Percentiles rank a stretch among this genome's conserved stretches.
These are phyloP conservation scores for Venturia carpophila DNA, from an alignment of 2,329 filamentous ascomycete genomes.

Conservation along the genomic window DNA sequence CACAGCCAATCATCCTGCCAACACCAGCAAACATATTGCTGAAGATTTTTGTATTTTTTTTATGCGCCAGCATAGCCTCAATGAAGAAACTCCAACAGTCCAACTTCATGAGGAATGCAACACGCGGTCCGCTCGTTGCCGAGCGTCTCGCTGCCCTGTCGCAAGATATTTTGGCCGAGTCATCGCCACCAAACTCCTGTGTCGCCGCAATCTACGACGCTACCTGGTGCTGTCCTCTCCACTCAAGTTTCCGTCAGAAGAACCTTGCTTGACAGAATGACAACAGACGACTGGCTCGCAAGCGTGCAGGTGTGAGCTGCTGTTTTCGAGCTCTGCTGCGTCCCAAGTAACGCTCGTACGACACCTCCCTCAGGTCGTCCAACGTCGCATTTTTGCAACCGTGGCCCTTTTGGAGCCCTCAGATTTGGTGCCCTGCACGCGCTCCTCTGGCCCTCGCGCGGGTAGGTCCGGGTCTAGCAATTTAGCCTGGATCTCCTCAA, in stretches of 20 bases:
- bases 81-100: neutral
- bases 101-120: neutral
- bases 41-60: neutral
- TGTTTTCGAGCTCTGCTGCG: neutral
- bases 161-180: slow-evolving; percentile 3
- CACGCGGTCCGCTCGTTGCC: neutral
- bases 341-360: neutral
- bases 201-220: neutral
- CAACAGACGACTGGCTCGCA: neutral
- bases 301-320: neutral
- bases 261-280: neutral
- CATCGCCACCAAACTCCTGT: neutral
- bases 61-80: slow-evolving; percentile 8
- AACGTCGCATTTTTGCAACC: neutral
- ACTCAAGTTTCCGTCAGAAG: neutral
- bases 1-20: neutral
- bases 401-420: neutral
- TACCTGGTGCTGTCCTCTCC: neutral
- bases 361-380: neutral
- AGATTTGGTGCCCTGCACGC: neutral
- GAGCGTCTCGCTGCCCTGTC: slow-evolving; percentile 9
- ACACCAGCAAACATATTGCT: neutral
- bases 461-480: neutral
- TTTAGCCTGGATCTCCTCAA: neutral
- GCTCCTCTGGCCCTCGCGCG: slow-evolving; percentile 1